Evolutionary conservation across 495 filamentous ascomycete species (phyloP), one percentile per base, ranked within the genome.

Genomic region (Neurospora sp.): DNA sequence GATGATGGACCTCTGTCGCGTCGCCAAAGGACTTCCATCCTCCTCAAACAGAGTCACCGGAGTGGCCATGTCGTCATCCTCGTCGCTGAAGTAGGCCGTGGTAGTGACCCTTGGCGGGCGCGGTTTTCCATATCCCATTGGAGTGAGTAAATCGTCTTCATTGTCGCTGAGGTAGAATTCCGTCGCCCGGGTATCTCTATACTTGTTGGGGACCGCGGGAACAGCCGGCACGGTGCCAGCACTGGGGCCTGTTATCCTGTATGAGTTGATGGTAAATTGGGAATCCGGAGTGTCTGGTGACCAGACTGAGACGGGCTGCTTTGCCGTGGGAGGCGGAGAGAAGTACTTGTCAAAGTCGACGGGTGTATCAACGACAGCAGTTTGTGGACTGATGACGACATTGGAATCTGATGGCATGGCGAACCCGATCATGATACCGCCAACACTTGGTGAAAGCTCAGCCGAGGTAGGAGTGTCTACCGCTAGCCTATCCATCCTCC

Each of bases 391-490:
- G 71, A 84, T 82, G 44, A 82, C 79, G 6, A 85, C 79, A 4
- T 90, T 78, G 27, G 89, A 86, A 40, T 88, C 85, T 8, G 85
- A 85, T 12, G 92, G 90, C 40, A 96, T 87, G 4, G 86, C 87
- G 9, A 96, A 87, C 1, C 93, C 94, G 73, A 97, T 96, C 75
- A 92, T 85, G 53, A 97, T 93, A 16, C 91, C 88, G 37, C 91
- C 82, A 75, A 93, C 90, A 6, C 85, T 89, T 0, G 93, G 93
- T 6, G 93, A 95, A 3, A 97, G 81, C 46, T 91, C 91, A n/a
- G 75, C 72, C 40, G 77, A 77, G 10, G 69, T 37, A 6, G 76
- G 71, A 3, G 76, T 39, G 11, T 76, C 72, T 71, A 74, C 69
- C 40, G 73, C 48, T 44, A 76, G 69, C 70, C 75, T 75, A 7